Base-by-base conservation (phyloP, 2,329 filamentous ascomycete genomes). In the Catunica adiposa region DNA sequence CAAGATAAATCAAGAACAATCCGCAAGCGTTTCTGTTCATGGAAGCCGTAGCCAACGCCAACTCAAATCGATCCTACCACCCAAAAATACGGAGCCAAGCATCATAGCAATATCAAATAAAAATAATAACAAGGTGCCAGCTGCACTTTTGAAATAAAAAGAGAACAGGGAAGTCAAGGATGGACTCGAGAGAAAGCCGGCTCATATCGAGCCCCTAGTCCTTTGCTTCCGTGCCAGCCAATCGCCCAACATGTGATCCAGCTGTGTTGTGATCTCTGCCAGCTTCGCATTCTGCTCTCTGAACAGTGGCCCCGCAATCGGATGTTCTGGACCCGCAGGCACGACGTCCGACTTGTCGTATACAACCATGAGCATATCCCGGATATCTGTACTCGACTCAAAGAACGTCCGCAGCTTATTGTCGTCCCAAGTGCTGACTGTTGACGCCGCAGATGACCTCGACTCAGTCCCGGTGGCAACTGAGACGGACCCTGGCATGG, bases 341-440 rank as follows among this genome's bases (percentile, higher is more conserved):
- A 81, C 77, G 15, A 94, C 82, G 58, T 89, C 86, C 14, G 82
- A 85, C 66, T 89, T 95, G 69, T 97, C 89, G 65, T 95, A 89
- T 26, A 98, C 88, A 59, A 98, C 85, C 38, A 89, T 78, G 53
- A 97, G 76, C 65, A 97, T 78, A 66, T 98, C 90, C 53, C 87
- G 80, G 61, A 98, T 88, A 60, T 95, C 88, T 34, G 83, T 82
- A 59, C 87, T 82, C 3, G 58, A 56, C 61, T 97, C 90, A 63
- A 97, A 84, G 69, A 96, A 98, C 14, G 86, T 83, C 58, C 88
- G 81, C 26, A 98, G 77, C 62, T 82, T 86, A 56, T 81, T 76
- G 67, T 97, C 90, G 60, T 88, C 90, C 92, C 92, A 98, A 0
- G 81, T 79, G 25, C 73, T 57, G n/a, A 50, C 72, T 15, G 76